Percentiles rank a stretch among this genome's conserved stretches.
Evolutionary conservation across 257 asterid genomes (phyloP).

Genomic region (Solanum chiquidenum): DNA sequence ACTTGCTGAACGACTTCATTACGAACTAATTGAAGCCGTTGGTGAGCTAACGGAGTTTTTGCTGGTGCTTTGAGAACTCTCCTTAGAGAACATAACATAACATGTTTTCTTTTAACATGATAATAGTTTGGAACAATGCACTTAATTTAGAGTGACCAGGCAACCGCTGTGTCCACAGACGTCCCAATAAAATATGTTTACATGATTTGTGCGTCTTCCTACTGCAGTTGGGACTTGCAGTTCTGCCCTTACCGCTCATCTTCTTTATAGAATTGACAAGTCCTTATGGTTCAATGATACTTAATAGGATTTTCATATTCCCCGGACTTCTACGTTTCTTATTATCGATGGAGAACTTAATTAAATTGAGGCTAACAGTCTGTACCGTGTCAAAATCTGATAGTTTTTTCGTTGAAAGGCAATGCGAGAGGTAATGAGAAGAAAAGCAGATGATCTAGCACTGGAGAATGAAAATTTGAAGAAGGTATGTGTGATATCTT

Average conservation of each 20-base stretch:
- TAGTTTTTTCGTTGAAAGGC: slow-evolving; percentile 27
- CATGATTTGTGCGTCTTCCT: background rate
- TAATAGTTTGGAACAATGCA: background rate
- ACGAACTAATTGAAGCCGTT: background rate
- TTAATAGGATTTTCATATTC: background rate
- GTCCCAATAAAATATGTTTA: background rate
- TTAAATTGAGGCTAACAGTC: background rate
- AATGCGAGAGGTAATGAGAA: slow-evolving; percentile 29
- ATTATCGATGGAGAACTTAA: too few species aligned
- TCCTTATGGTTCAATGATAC: background rate
- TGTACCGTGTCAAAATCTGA: background rate
- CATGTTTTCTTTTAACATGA: background rate
- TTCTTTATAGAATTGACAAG: background rate
- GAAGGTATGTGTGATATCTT: slow-evolving; percentile 23
- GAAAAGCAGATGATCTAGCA: slow-evolving; percentile 28
- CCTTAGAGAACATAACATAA: background rate
- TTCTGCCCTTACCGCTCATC: background rate
- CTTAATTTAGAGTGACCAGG: background rate
- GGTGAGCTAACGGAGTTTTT: background rate
- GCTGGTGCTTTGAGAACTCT: background rate
- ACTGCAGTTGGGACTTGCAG: background rate
- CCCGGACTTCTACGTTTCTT: background rate
- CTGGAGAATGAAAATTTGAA: slow-evolving; percentile 48
- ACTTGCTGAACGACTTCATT: background rate
- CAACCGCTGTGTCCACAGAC: background rate